Evolutionary conservation across 2,329 filamentous ascomycete genomes (phyloP).

Genomic region (Fusarium irregulare): DNA sequence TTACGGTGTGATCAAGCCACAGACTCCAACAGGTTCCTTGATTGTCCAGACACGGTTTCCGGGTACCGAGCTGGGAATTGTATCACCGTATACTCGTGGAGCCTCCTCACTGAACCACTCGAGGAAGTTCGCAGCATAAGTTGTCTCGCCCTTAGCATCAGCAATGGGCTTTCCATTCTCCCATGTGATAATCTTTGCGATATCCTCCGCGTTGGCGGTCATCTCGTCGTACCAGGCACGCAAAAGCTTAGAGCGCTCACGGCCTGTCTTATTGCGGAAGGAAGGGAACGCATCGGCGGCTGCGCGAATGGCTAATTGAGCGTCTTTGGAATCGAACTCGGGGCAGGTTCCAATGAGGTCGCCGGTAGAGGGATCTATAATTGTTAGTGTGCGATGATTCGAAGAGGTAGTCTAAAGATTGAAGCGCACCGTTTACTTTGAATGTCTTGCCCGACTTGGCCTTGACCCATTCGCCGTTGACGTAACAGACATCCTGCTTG

Average conservation of each 20-base stretch:
- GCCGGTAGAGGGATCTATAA: constrained; percentile 81
- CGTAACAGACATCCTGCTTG: constrained; percentile 83
- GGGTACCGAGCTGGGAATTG: constrained; percentile 75
- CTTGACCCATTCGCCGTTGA: constrained; percentile 92
- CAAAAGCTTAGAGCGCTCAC: constrained; percentile 78
- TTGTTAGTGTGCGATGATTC: constrained; percentile 11
- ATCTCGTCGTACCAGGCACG: constrained; percentile 86
- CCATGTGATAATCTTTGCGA: constrained; percentile 86
- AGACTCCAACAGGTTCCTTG: constrained; percentile 87
- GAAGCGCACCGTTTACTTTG: constrained; percentile 74
- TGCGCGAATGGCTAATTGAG: constrained; percentile 83
- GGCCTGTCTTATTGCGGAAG: constrained; percentile 78
- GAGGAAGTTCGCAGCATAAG: constrained; percentile 79
- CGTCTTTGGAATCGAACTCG: constrained; percentile 84
- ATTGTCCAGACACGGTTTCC: constrained; percentile 81
- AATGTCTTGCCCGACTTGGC: constrained; percentile 92
- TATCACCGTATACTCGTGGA: constrained; percentile 77
- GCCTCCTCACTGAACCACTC: constrained; percentile 88
- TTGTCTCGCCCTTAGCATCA: constrained; percentile 77
- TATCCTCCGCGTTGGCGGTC: constrained; percentile 80
- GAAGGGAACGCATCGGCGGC: constrained; percentile 79
- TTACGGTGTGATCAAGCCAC: constrained; percentile 81
- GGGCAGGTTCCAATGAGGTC: constrained; percentile 84
- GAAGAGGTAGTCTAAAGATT: neutral
- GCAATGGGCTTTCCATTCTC: constrained; percentile 89